phyloP scores from a whole-genome alignment of 192 early-diverging fungal species.

The Rhizoclosmatium globosum region DNA sequence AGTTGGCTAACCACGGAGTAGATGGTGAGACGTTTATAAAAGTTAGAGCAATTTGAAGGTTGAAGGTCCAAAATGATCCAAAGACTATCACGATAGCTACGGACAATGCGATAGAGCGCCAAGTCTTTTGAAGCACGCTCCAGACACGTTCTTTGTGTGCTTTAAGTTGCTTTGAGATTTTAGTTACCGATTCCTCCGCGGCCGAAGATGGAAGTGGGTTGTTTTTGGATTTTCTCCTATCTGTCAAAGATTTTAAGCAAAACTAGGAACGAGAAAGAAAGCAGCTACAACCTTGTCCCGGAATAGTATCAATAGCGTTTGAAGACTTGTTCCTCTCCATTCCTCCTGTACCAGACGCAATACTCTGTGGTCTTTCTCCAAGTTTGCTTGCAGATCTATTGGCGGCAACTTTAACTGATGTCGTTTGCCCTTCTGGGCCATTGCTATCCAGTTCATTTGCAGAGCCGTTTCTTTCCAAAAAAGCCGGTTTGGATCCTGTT shows the following conservation, averaged over 20 bases:
- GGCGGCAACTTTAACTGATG: neutral
- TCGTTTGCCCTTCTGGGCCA: neutral
- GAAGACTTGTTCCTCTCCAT: too few species aligned
- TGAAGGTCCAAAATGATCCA: constrained; percentile 20
- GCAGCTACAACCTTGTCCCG: neutral
- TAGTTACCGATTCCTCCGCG: neutral
- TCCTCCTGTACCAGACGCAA: too few species aligned
- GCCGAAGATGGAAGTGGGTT: neutral
- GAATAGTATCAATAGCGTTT: neutral
- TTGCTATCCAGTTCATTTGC: neutral
- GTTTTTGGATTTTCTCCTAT: neutral
- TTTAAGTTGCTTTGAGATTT: neutral
- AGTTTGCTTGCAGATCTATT: neutral
- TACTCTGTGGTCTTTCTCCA: too few species aligned
- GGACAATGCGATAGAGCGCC: constrained; percentile 10
- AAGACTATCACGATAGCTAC: constrained; percentile 3
- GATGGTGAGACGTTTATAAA: neutral
- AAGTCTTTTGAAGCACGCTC: constrained; percentile 19
- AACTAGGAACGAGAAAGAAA: neutral
- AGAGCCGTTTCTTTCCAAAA: too few species aligned
- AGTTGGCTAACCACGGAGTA: constrained; percentile 9
- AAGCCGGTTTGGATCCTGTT: neutral
- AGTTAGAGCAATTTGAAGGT: neutral
- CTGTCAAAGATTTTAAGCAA: neutral
- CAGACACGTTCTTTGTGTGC: constrained; percentile 11